Base-by-base conservation (phyloP, 2,329 filamentous ascomycete species). In the Diplocarpon rosae region DNA sequence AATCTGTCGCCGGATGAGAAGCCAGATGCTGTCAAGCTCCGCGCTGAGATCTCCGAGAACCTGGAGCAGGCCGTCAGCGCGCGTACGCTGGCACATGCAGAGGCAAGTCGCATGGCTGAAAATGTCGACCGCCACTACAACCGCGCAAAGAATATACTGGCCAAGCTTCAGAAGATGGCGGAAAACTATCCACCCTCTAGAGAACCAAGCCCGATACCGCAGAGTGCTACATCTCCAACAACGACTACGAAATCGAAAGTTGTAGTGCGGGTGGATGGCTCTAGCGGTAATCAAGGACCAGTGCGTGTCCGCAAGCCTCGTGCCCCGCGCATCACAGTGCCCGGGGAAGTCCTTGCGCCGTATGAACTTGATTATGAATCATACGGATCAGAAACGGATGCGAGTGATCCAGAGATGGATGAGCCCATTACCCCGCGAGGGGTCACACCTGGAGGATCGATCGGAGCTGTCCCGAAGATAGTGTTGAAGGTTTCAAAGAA, bases 291-390 rank as follows among this genome's bases (percentile, higher is more conserved):
- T 64, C 12, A 63, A 62, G 29, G 49, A 9, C 39, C 37, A 15
- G 37, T 35, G 27, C 47, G 48, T 32, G 44, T 58, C 16, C 54
- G 55, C 12, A 60, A 57, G 39, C 56, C 53, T 48, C 56, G 59
- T 28, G 68, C 72, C 4, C 75, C 77, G 5, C 68, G 73, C 34
- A 80, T 82, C 37, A 81, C 76, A 1, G 76, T 82, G 10, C 78
- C 78, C 1, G 78, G 78, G 36, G 77, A 82, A 58, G 78, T 82
- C 8, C 66, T 81, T 37, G 76, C 78, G 1, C 78, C 78, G 0
- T 80, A 80, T 55, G 78, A 82, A 44, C 62, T 80, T 17, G 75
- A 79, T 47, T 79, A 78, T 58, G 75, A 79, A 41, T 67, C 69
- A 0, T 76, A 71, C 47, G 73, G 66, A 37, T 56, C 59, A 8